Conservation (phyloP, 2,329 filamentous ascomycete genomes). For the Curvularia sp. region DNA sequence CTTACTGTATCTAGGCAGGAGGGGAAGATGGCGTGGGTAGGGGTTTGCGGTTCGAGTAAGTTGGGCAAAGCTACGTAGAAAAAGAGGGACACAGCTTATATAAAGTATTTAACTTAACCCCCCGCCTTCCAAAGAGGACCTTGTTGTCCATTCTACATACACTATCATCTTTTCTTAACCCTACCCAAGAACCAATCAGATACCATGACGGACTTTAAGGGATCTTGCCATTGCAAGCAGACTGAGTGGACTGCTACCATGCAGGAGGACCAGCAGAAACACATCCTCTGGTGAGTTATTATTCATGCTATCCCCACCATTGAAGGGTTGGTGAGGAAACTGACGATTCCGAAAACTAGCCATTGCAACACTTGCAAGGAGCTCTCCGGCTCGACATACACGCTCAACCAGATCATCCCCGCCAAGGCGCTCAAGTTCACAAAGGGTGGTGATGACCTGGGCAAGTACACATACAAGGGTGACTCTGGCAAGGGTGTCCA, state of each 20-base stretch:
- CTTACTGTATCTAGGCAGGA: background rate
- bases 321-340: background rate
- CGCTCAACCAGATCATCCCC: slow-evolving; percentile 63
- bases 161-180: background rate
- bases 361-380: slow-evolving; percentile 66
- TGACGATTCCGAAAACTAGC: slow-evolving; percentile 41
- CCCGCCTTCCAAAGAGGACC: slow-evolving; percentile 14
- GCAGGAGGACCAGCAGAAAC: slow-evolving; percentile 53
- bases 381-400: slow-evolving; percentile 60
- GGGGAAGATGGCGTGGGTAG: background rate
- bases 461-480: slow-evolving; percentile 63
- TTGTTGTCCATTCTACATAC: slow-evolving; percentile 16
- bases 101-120: background rate
- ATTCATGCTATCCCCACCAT: background rate
- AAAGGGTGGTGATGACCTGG: slow-evolving; percentile 59
- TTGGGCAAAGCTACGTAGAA: background rate
- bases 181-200: slow-evolving; percentile 10
- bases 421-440: slow-evolving; percentile 60
- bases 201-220: slow-evolving; percentile 57
- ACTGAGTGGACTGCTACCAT: slow-evolving; percentile 61
- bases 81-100: slow-evolving; percentile 6
- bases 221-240: slow-evolving; percentile 64
- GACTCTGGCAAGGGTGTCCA: slow-evolving; percentile 63
- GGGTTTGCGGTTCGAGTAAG: background rate
- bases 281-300: slow-evolving; percentile 56